Percentiles rank a stretch among this genome's conserved stretches.
phyloP scores from a whole-genome alignment of 805 yeast species.

The Candida montana region DNA sequence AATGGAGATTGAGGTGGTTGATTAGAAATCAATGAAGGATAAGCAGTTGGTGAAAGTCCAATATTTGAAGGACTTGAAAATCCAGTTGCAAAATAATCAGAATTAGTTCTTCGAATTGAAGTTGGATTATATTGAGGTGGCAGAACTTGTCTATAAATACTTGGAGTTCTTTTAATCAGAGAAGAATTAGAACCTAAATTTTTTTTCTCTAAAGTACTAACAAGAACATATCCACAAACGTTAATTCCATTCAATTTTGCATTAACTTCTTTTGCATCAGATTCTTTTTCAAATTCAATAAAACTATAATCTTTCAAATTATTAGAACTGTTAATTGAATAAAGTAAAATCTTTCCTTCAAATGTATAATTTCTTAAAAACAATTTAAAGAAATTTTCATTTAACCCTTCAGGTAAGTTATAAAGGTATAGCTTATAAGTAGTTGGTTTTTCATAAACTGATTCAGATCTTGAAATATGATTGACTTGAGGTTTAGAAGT shows the following conservation, averaged over 20 bases:
- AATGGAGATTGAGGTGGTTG: not conserved
- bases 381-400: slow-evolving; percentile 25
- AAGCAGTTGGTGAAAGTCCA: not conserved
- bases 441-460: not conserved
- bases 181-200: slow-evolving; percentile 2
- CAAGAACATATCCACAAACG: slow-evolving; percentile 15
- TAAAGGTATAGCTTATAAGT: slow-evolving; percentile 18
- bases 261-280: slow-evolving; percentile 19
- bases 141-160: no score
- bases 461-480: not conserved
- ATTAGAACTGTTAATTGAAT: slow-evolving; percentile 11
- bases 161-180: slow-evolving; percentile 3
- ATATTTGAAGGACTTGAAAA: slow-evolving; percentile 3
- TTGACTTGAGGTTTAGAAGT: not conserved
- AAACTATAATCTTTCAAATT: slow-evolving; percentile 12
- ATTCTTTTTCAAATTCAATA: slow-evolving; percentile 24
- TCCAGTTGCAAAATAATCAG: slow-evolving; percentile 1
- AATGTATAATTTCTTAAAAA: slow-evolving; percentile 21
- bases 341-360: slow-evolving; percentile 19
- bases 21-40: slow-evolving; percentile 1
- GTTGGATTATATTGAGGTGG: no score
- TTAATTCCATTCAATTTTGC: slow-evolving; percentile 24
- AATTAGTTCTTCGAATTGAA: slow-evolving; percentile 1
- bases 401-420: slow-evolving; percentile 22
- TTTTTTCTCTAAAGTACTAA: slow-evolving; percentile 12